A percentile compares a stretch with the other conserved stretches of the same genome.
Conservation (phyloP, 768 basidiomycete species). For the Boletellus emodensis region DNA sequence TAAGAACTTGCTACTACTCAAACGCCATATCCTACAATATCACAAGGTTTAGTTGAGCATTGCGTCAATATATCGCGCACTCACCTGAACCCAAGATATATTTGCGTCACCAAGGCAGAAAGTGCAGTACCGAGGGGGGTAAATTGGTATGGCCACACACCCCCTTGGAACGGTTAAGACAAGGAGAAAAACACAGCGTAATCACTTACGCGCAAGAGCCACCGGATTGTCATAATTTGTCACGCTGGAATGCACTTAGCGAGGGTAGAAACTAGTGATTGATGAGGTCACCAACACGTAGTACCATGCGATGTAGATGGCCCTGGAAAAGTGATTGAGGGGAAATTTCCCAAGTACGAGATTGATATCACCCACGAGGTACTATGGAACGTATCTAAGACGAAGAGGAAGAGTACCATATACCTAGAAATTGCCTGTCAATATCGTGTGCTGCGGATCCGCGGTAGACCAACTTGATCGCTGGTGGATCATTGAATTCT, state of each 20-base stretch:
- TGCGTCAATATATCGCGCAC: constrained; percentile 2
- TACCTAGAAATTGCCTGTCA: not conserved
- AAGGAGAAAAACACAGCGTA: not conserved
- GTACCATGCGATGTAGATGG: constrained; percentile 12
- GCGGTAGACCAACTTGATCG: not conserved
- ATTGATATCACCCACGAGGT: constrained; percentile 1
- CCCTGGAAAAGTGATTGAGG: not conserved
- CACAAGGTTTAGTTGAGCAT: not conserved
- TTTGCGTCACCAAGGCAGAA: constrained; percentile 48
- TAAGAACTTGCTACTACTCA: constrained; percentile 19
- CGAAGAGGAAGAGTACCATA: constrained; percentile 9
- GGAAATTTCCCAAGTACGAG: too few relatives aligned
- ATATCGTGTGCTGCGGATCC: not conserved
- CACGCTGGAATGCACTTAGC: constrained; percentile 4
- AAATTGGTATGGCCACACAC: constrained; percentile 49
- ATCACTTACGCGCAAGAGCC: constrained; percentile 3
- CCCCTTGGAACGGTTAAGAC: constrained; percentile 25
- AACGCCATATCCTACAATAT: constrained; percentile 11
- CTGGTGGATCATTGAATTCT: constrained; percentile 11
- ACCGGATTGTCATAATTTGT: constrained; percentile 12
- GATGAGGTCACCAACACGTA: constrained; percentile 3
- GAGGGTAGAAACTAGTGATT: too few relatives aligned
- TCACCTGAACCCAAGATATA: constrained; percentile 45
- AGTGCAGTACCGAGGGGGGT: constrained; percentile 45
- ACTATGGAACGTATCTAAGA: constrained; percentile 13